Conservation (phyloP, 2,329 filamentous ascomycete species). For the Sporothrix schenckii region DNA sequence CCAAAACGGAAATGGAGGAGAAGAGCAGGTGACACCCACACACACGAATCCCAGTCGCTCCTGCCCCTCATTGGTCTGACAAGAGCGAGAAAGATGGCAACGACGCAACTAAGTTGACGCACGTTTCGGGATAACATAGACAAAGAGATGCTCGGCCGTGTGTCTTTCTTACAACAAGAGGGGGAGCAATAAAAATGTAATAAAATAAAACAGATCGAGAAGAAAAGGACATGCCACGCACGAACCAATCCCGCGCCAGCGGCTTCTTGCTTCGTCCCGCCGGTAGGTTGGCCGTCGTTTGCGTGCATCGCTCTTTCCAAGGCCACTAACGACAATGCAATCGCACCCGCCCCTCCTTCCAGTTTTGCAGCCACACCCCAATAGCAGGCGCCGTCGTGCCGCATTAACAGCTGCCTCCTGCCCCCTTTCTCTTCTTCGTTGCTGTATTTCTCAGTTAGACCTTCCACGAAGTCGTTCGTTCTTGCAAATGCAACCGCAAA, state of each 20-base stretch:
- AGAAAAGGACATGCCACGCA: neutral
- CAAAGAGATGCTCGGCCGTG: slow-evolving; percentile 17
- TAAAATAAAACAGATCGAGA: neutral
- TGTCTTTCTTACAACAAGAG: slow-evolving; percentile 22
- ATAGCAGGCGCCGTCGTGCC: neutral
- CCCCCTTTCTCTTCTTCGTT: neutral
- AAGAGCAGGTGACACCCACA: slow-evolving; percentile 1
- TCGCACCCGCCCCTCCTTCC: slow-evolving; percentile 13
- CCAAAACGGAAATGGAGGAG: slow-evolving; percentile 27
- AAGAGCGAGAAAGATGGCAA: neutral
- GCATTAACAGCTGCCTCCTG: slow-evolving; percentile 21
- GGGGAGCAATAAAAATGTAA: neutral
- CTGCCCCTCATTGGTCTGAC: slow-evolving; percentile 27
- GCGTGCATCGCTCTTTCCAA: slow-evolving; percentile 16
- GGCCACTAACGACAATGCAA: slow-evolving; percentile 18
- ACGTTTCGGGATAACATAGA: slow-evolving; percentile 33
- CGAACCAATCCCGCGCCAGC: neutral
- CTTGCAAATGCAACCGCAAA: neutral
- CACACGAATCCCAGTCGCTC: neutral
- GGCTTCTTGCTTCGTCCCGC: slow-evolving; percentile 23
- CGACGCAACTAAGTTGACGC: slow-evolving; percentile 31
- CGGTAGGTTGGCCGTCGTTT: slow-evolving; percentile 13
- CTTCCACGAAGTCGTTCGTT: neutral
- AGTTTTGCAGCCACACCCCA: neutral
- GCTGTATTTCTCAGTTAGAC: neutral